A percentile compares a stretch with the other conserved stretches of the same genome.
These are phyloP conservation scores for Allantophomopsis lycopodina DNA, from an alignment of 2,329 filamentous ascomycete species.

Conservation along the genomic window DNA sequence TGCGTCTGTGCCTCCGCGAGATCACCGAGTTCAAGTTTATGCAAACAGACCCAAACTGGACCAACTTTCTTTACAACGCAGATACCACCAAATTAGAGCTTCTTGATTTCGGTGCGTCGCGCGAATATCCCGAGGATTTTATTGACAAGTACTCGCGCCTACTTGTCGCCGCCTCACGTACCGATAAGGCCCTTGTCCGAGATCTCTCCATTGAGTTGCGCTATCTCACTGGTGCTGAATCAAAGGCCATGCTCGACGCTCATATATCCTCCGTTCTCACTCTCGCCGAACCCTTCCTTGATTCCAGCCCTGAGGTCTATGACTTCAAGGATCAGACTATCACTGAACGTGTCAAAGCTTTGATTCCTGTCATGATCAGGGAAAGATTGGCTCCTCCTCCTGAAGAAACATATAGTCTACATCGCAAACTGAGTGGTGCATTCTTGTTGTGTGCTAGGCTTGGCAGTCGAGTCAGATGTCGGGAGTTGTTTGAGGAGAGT, in stretches of 20 bases:
- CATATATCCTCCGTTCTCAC: conserved; percentile 82
- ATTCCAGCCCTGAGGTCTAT: conserved; percentile 66
- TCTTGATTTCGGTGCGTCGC: conserved; percentile 86
- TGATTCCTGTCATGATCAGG: conserved; percentile 87
- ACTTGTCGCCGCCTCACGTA: conserved; percentile 63
- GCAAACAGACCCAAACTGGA: conserved; percentile 99
- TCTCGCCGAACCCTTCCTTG: conserved; percentile 80
- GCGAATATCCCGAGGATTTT: conserved; percentile 73
- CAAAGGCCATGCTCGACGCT: conserved; percentile 72
- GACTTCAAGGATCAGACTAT: conserved; percentile 94
- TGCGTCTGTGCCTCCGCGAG: conserved; percentile 83
- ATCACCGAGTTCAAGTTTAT: conserved; percentile 94
- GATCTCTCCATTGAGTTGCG: conserved; percentile 64
- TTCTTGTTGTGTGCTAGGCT: conserved; percentile 83
- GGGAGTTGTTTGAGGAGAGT: conserved; percentile 55
- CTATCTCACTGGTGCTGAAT: conserved; percentile 87
- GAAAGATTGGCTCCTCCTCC: conserved; percentile 84
- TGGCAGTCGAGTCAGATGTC: conserved; percentile 70
- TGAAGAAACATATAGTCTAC: conserved; percentile 93
- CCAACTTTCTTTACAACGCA: conserved; percentile 88
- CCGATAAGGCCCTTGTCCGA: conserved; percentile 50
- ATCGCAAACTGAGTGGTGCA: conserved; percentile 88
- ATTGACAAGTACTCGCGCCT: conserved; percentile 68
- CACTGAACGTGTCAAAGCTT: conserved; percentile 74
- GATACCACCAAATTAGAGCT: conserved; percentile 63